Evolutionary conservation across 140 eudicot genomes (phyloP).

Genomic region (Senecio squalidus): DNA sequence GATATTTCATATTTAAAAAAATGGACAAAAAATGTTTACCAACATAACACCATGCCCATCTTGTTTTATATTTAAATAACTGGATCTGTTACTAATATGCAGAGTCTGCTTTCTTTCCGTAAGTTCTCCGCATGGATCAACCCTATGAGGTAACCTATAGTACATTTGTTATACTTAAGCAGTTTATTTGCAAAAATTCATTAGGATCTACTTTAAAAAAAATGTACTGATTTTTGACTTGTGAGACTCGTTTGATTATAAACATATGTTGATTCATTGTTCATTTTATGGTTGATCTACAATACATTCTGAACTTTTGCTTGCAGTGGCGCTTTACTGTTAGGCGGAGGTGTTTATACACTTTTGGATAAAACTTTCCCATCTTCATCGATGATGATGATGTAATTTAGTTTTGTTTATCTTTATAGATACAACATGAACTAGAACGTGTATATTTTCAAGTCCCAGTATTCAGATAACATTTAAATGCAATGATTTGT

Average conservation of each 20-base stretch:
- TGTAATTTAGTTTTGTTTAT: slow-evolving; percentile 21
- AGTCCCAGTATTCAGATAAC: too few species aligned
- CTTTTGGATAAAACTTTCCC: slow-evolving; percentile 77
- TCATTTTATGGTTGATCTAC: background rate
- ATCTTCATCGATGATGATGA: slow-evolving; percentile 45
- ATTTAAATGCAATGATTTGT: too few species aligned
- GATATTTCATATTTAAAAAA: too few species aligned
- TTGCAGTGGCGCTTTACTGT: slow-evolving; percentile 83
- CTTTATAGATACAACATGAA: background rate
- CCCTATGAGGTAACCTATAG: slow-evolving; percentile 68
- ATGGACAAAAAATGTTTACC: too few species aligned
- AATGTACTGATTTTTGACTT: background rate
- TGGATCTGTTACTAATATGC: slow-evolving; percentile 7
- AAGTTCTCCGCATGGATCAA: slow-evolving; percentile 98
- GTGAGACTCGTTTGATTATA: background rate
- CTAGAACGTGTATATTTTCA: slow-evolving; percentile 13
- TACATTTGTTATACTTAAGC: background rate
- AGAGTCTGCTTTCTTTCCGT: slow-evolving; percentile 97
- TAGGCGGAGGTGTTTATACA: slow-evolving; percentile 90
- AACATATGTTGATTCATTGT: background rate
- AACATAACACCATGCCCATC: too few species aligned
- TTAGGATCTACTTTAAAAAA: too few species aligned
- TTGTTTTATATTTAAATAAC: background rate
- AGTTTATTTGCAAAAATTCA: background rate
- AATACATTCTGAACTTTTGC: slow-evolving; percentile 17